phyloP scores from a whole-genome alignment of 257 asterid species.

The Nicotiana noctiflora region DNA sequence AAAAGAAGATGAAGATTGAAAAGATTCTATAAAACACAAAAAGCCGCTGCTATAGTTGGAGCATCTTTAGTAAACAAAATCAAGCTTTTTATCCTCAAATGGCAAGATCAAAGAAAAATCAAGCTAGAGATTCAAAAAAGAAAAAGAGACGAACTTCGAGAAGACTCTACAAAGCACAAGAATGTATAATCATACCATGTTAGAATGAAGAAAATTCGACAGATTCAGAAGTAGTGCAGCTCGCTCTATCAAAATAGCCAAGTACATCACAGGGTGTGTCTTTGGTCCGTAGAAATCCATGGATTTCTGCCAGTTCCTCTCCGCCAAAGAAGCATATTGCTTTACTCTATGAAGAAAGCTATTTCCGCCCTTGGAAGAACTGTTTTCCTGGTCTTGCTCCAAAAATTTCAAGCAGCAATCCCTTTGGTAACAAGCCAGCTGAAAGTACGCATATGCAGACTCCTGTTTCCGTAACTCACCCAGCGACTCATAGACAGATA shows the following conservation, averaged over 20 bases:
- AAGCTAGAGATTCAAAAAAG: no score
- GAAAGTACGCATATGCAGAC: constrained; percentile 87
- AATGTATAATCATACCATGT: constrained; percentile 39
- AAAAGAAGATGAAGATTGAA: not conserved
- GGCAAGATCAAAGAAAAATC: no score
- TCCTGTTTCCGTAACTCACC: constrained; percentile 84
- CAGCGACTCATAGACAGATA: constrained; percentile 75
- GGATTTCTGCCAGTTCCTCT: constrained; percentile 92
- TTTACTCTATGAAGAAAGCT: constrained; percentile 53
- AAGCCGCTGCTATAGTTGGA: no score
- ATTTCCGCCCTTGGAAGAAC: constrained; percentile 43
- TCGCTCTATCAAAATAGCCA: constrained; percentile 65
- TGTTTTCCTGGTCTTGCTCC: constrained; percentile 43
- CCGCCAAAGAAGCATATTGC: constrained; percentile 86
- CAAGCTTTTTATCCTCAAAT: no score
- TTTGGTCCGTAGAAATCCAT: constrained; percentile 68
- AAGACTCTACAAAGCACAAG: not conserved
- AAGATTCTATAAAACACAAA: not conserved
- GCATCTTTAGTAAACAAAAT: no score
- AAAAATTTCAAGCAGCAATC: constrained; percentile 80
- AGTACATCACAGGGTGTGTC: constrained; percentile 70
- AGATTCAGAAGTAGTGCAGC: constrained; percentile 57
- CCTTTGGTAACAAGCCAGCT: constrained; percentile 80
- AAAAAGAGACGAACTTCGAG: not conserved
- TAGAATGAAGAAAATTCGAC: constrained; percentile 57